Evolutionary conservation across 768 basidiomycete genomes (phyloP), one percentile per base, ranked within the genome.

Genomic region (Albatrellus ellisii): DNA sequence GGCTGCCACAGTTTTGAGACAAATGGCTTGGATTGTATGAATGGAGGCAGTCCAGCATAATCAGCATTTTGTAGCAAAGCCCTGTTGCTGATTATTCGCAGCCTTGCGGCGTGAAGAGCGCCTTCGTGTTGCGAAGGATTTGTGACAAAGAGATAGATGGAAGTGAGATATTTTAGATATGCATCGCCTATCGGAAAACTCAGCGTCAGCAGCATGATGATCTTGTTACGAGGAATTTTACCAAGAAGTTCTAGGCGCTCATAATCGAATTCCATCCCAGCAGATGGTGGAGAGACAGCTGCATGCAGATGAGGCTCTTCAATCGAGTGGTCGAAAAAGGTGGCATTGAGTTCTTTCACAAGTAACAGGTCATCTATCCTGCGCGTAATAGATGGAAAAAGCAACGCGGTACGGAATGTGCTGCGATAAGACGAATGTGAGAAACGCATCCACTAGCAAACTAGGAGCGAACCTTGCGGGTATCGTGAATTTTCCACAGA

Each of bases 171-270:
- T 59, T 92, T 92, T 47, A 92, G 62, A 56, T 84, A 85, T 18
- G 85, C 74, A 59, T 91, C 89, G 24, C 88, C 87, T 77, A 50
- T 22, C 25, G 20, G 15, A 4, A 33, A 46, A 18, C 31, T 31
- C 26, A 29, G 41, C 10, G 26, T 39, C 35, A 17, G 41, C 42
- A 5, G 36, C 10, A 41, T 46, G n/a, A n/a, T n/a, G n/a, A n/a
- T n/a, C n/a, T 10, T 20, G 24, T 9, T 12, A 7, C 28, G 27
- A 8, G 8, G 27, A 15, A 7, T 21, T 31, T 45, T 51, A 87
- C 86, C 88, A 12, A 90, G 68, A 38, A 89, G 66, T 56, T 90
- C 89, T 35, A 89, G 61, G 26, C 88, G 75, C 60, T 92, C 85
- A 58, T 91, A 91, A 61, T 91, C 72, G 45, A 69, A 68, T 49